These are phyloP conservation scores for Ophiostoma ips DNA, from an alignment of 2,329 filamentous ascomycete species.

Conservation along the genomic window DNA sequence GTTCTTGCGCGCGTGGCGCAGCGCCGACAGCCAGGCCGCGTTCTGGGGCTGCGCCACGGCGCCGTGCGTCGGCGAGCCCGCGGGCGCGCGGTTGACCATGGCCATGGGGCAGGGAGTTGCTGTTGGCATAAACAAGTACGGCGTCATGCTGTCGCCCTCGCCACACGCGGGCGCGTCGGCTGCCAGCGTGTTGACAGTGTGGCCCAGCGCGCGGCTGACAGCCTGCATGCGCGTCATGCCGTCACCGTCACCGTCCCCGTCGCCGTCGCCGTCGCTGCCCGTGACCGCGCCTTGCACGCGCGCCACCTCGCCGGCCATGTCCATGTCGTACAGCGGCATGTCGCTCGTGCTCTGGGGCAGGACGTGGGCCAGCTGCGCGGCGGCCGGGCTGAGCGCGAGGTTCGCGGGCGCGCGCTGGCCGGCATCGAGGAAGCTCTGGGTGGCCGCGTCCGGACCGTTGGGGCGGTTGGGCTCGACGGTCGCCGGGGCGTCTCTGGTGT, in stretches of 20 bases:
- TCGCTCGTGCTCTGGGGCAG: slow-evolving; percentile 43
- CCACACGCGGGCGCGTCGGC: slow-evolving; percentile 40
- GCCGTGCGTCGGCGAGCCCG: slow-evolving; percentile 47
- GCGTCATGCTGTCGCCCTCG: slow-evolving; percentile 45
- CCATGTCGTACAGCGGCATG: slow-evolving; percentile 49
- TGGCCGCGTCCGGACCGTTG: slow-evolving; percentile 13
- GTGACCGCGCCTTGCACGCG: slow-evolving; percentile 46
- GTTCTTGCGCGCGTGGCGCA: slow-evolving; percentile 46
- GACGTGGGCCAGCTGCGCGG: not conserved
- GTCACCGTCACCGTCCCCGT: slow-evolving; percentile 14
- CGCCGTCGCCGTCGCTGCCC: slow-evolving; percentile 17
- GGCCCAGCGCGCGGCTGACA: slow-evolving; percentile 52
- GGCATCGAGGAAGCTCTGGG: slow-evolving; percentile 15
- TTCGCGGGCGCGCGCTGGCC: slow-evolving; percentile 12
- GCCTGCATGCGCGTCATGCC: slow-evolving; percentile 44
- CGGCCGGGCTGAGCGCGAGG: not conserved
- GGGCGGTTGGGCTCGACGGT: slow-evolving; percentile 6
- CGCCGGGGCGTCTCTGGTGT: not conserved
- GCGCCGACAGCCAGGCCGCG: slow-evolving; percentile 55
- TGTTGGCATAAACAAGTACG: slow-evolving; percentile 37
- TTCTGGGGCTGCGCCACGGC: slow-evolving; percentile 58
- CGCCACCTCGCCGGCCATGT: slow-evolving; percentile 45
- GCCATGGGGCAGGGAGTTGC: slow-evolving; percentile 49
- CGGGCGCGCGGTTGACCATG: slow-evolving; percentile 54
- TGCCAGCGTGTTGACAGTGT: slow-evolving; percentile 36